Evolutionary conservation across 164 flowering plant species (phyloP).

Genomic region (Paratinospora sagittata): DNA sequence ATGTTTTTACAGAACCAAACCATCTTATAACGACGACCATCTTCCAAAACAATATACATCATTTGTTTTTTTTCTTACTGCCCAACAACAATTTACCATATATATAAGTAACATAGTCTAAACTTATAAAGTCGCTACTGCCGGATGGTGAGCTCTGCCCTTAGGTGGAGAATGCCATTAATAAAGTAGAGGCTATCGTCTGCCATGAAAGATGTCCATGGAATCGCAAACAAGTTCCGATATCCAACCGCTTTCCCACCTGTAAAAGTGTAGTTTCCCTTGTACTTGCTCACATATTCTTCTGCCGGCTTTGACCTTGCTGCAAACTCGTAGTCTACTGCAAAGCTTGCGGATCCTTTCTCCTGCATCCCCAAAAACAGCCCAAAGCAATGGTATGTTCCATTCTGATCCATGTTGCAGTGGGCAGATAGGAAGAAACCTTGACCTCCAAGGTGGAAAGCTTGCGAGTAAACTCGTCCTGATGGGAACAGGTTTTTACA

Average conservation of each 20-base stretch:
- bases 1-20: no score
- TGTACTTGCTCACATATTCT: conserved; percentile 75
- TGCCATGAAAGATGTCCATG: conserved; percentile 76
- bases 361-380: conserved; percentile 95
- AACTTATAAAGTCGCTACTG: conserved; percentile 19
- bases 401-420: conserved; percentile 98
- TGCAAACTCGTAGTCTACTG: conserved; percentile 89
- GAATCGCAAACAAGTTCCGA: conserved; percentile 64
- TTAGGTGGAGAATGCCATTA: conserved; percentile 70
- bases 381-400: conserved; percentile 84
- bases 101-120: not conserved
- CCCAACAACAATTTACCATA: not conserved
- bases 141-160: conserved; percentile 87
- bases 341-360: conserved; percentile 77
- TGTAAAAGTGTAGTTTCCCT: conserved; percentile 87
- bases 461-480: conserved; percentile 90
- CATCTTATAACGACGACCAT: not conserved
- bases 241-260: conserved; percentile 98
- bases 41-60: not conserved
- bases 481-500: conserved; percentile 70
- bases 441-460: conserved; percentile 90
- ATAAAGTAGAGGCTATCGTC: conserved; percentile 77
- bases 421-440: conserved; percentile 96
- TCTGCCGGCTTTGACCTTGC: conserved; percentile 74
- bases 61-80: no score